Conservation (phyloP, 805 yeast genomes). For the Nakazawaea anatomiae region DNA sequence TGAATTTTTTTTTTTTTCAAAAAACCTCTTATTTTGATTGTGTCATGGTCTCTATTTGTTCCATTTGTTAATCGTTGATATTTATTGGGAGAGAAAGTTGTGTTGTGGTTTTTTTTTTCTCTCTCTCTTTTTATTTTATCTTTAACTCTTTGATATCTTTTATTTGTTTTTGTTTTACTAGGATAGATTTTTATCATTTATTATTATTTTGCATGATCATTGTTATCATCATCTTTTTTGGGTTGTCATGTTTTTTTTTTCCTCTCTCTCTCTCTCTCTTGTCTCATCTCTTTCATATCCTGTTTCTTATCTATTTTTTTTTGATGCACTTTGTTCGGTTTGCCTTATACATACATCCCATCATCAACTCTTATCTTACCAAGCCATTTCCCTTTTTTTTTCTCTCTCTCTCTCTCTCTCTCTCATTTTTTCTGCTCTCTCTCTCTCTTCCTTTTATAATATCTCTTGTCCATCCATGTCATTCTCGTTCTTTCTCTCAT, state of each 20-base stretch:
- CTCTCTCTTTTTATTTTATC: background rate
- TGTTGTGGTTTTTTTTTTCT: background rate
- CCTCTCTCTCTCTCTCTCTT: background rate
- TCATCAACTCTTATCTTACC: constrained; percentile 20
- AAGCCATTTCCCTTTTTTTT: background rate
- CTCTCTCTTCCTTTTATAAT: background rate
- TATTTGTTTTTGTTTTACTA: background rate
- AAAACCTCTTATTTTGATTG: background rate
- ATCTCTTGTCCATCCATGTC: background rate
- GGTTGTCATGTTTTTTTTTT: background rate
- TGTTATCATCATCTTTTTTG: background rate
- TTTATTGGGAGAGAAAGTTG: background rate
- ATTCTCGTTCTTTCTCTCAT: no score
- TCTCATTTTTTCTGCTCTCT: background rate
- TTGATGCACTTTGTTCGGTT: constrained; percentile 1
- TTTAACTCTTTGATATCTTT: background rate
- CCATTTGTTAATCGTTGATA: no score
- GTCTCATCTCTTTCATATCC: background rate
- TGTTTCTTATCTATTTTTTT: background rate
- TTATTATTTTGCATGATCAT: no score
- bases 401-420: constrained; percentile 1
- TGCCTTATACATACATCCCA: constrained; percentile 9
- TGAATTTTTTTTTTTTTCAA: background rate
- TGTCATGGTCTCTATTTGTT: background rate
- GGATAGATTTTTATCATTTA: background rate